phyloP scores from a whole-genome alignment of 2,329 filamentous ascomycete species.

The Diaporthe citri region DNA sequence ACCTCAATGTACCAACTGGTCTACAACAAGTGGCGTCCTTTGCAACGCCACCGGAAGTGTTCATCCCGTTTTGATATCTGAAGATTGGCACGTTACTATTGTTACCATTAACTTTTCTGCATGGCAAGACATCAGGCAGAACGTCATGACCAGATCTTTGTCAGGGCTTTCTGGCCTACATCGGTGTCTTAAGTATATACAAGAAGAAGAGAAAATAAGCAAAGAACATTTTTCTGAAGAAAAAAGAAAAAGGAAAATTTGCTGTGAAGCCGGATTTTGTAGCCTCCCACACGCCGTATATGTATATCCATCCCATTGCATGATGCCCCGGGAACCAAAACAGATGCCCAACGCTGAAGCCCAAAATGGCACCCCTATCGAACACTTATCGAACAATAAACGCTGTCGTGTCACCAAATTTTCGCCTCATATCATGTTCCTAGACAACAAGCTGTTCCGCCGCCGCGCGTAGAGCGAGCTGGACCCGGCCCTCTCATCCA shows the following conservation, averaged over 20 bases:
- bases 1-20: not conserved
- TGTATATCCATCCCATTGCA: not conserved
- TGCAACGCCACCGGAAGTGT: not conserved
- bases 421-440: not conserved
- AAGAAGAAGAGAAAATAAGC: not conserved
- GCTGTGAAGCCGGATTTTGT: not conserved
- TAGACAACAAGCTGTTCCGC: not conserved
- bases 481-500: constrained; percentile 7
- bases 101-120: not conserved
- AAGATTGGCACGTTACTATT: not conserved
- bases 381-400: not conserved
- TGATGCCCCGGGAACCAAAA: not conserved
- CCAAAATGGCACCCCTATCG: not conserved
- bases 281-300: not conserved
- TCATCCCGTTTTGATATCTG: not conserved
- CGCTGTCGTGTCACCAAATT: not conserved
- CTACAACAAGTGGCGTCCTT: rapidly evolving
- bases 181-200: not conserved
- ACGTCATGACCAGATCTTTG: not conserved
- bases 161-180: not conserved
- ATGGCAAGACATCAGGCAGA: constrained; percentile 1
- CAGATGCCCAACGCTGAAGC: not conserved
- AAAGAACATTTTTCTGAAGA: not conserved
- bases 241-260: not conserved
- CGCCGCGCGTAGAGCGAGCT: not conserved